These are phyloP conservation scores for Hordeum pubiflorum DNA, from an alignment of 202 grass and related monocot genomes.

Conservation along the genomic window DNA sequence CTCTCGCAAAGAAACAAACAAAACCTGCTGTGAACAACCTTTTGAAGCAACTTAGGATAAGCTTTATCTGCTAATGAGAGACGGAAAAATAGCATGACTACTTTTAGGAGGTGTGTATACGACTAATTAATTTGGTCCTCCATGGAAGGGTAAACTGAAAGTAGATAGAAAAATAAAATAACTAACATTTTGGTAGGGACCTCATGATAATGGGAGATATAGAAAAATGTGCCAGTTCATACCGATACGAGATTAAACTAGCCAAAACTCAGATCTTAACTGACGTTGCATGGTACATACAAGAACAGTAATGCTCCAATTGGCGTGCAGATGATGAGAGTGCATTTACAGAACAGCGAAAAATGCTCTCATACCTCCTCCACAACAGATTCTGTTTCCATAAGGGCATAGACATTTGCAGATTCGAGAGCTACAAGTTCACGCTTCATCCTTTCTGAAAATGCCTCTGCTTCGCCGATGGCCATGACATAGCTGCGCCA, in stretches of 20 bases:
- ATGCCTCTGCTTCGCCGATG: constrained; percentile 90
- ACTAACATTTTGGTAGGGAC: neutral
- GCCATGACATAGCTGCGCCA: constrained; percentile 76
- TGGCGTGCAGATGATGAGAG: neutral
- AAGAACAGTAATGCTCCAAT: neutral
- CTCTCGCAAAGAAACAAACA: too few species aligned
- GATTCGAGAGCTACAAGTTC: constrained; percentile 89
- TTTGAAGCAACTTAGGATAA: neutral
- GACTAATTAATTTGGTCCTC: neutral
- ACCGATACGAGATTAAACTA: neutral
- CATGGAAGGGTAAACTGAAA: neutral
- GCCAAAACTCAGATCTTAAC: neutral
- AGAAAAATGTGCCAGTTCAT: neutral
- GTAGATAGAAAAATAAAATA: neutral
- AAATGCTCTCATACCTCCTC: constrained; percentile 53
- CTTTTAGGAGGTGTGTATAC: neutral
- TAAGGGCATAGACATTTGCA: constrained; percentile 91
- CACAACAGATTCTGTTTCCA: constrained; percentile 80
- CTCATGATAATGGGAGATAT: neutral
- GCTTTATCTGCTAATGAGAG: neutral
- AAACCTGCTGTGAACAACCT: neutral
- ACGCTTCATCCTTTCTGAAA: constrained; percentile 94
- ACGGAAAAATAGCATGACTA: neutral
- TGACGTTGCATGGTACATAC: neutral
- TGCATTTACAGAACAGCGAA: neutral